Base-by-base conservation (phyloP, 768 basidiomycete genomes). In the Trametes cingulata region DNA sequence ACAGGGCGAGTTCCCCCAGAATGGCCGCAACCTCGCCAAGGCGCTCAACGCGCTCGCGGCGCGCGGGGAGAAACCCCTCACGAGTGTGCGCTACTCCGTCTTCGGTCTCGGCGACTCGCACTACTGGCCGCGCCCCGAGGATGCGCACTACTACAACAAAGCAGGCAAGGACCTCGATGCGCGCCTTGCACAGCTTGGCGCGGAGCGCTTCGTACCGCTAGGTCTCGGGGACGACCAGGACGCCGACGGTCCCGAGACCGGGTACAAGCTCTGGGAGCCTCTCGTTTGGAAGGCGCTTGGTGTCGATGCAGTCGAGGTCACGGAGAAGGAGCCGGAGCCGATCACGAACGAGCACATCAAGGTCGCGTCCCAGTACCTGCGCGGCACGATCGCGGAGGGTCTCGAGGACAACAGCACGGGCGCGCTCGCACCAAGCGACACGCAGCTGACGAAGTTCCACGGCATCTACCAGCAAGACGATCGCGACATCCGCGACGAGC, bases 281-380 rank as follows among this genome's bases (percentile, higher is more conserved):
- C 77, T 82, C 47, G 66, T 98, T 37, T 99, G 97, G 97, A 94
- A 96, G 75, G 90, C 87, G 0, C 80, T 98, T 27, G 95, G 96
- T 51, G 95, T 98, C 46, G 97, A 95, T 73, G 78, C 77, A 15
- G 77, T 98, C 49, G 91, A 97, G 72, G 85, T 98, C 19, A 83
- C 80, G 33, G 97, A 98, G 75, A 89, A 88, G 19, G 95, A 98
- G 71, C 95, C 95, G 0, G 95, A 98, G 67, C 87, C 93, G 1
- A 96, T 99, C 73, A 98, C 97, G 55, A 98, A 98, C 79, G 97
- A 99, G 76, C 94, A 98, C 75, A 98, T 98, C 83, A 99, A 98
- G 78, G 97, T 91, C 48, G 95, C 96, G 6, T 93, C 91, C 47
- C 85, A 87, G 56, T 98, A 90, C 77, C 83, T 98, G 20, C 90